Base-by-base conservation (phyloP, 1,284 basidiomycete species). In the Pascua sp. region DNA sequence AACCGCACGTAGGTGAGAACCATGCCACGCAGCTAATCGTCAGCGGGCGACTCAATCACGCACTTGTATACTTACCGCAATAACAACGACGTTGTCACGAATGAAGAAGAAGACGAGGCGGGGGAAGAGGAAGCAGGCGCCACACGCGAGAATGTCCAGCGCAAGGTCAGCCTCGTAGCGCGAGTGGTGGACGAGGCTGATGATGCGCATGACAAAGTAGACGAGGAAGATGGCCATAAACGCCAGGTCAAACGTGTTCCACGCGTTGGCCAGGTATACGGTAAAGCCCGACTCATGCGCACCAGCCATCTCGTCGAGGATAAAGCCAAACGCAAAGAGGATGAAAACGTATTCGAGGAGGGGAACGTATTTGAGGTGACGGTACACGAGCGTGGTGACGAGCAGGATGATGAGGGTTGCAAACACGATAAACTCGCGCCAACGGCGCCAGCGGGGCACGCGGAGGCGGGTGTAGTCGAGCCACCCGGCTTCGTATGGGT, bases 51-150 rank as follows among this genome's bases (percentile, higher is more conserved):
- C 3, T 7, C 3, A 32, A 32, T 32, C 24, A 4, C 8, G n/a
- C 16, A 9, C 11, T 11, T n/a, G 37, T 5, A 76, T 5, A 76
- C 80, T 59, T 71, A 91, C 89, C 9, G 77, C 76, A 15, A 94
- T 76, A 36, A 94, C 83, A 42, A 94, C 81, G 16, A 92, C 85
- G 55, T 91, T 91, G 65, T 90, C 87, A 15, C 85, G 86, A 50
- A 94, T 84, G 2, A 88, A 83, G 71, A 90, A 92, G 76, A 94
- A 94, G 0, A 89, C 90, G 15, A 94, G 78, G 46, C 91, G 82
- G 11, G 91, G 91, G 70, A 93, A 89, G 24, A 94, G 81, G 49
- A 94, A 86, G 68, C 90, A 93, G 10, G 89, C 90, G 9, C 87
- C 89, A 66, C 88, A 90, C 5, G 90, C 83, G 39, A 94, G 81